Conservation (phyloP, 2,329 filamentous ascomycete genomes). For the Ustulina deusta region DNA sequence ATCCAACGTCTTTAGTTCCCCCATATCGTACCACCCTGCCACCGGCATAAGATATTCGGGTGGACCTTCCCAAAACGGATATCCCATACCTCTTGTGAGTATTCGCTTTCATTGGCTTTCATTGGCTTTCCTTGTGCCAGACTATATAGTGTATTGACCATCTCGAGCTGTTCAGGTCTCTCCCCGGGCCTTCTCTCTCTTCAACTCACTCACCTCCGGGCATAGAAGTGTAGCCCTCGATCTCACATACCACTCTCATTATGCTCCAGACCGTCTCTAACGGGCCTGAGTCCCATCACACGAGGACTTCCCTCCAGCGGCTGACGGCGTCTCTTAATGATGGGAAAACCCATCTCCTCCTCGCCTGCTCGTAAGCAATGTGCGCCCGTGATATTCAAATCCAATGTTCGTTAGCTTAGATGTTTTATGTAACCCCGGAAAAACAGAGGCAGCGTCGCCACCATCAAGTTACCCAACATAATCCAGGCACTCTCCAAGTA, state of each 20-base stretch:
- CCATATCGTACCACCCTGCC: slow-evolving; percentile 10
- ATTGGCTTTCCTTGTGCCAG: background rate
- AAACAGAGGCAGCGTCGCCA: slow-evolving; percentile 75
- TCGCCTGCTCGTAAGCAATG: slow-evolving; percentile 65
- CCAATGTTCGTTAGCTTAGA: background rate
- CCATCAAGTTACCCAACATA: slow-evolving; percentile 83
- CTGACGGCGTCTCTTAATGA: slow-evolving; percentile 57
- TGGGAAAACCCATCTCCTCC: slow-evolving; percentile 70
- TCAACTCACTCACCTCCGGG: background rate
- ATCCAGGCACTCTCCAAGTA: slow-evolving; percentile 64
- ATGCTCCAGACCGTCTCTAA: slow-evolving; percentile 48
- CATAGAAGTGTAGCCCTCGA: background rate
- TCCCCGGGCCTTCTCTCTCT: background rate
- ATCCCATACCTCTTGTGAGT: slow-evolving; percentile 2
- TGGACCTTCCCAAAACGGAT: slow-evolving; percentile 27
- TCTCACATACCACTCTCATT: background rate
- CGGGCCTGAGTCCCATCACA: slow-evolving; percentile 45
- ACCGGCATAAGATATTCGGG: slow-evolving; percentile 6
- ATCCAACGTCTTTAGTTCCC: background rate
- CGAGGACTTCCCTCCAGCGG: slow-evolving; percentile 44
- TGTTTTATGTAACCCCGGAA: slow-evolving; percentile 39
- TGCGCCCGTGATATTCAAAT: slow-evolving; percentile 8
- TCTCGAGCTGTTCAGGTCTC: background rate
- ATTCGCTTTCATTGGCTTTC: slow-evolving; percentile 1
- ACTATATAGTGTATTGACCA: background rate